Conservation (phyloP, 768 basidiomycete species). For the Pluteus cervinus region DNA sequence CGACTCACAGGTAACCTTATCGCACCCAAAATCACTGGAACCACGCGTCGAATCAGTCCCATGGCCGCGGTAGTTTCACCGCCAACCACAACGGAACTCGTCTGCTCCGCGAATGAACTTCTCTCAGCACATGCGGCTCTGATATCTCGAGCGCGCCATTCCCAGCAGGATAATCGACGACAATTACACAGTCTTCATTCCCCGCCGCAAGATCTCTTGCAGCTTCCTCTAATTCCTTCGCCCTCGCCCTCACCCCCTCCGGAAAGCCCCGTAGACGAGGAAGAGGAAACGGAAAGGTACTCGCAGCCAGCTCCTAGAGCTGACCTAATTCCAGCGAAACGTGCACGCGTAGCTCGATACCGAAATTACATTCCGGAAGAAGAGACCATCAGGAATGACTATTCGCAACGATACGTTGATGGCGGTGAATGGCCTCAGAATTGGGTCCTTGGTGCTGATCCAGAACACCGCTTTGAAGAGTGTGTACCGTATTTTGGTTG, state of each 20-base stretch:
- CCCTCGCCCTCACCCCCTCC: slow-evolving; percentile 48
- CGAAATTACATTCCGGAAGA: slow-evolving; percentile 86
- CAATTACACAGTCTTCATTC: slow-evolving; percentile 49
- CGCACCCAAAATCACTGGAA: too few relatives aligned
- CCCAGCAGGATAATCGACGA: slow-evolving; percentile 52
- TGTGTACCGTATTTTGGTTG: slow-evolving; percentile 34
- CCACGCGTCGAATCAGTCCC: too few relatives aligned
- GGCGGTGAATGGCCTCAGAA: slow-evolving; percentile 93
- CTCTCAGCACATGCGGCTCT: slow-evolving; percentile 58
- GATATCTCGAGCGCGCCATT: slow-evolving; percentile 44
- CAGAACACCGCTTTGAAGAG: slow-evolving; percentile 91
- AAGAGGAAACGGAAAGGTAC: too few relatives aligned
- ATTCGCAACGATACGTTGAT: slow-evolving; percentile 85
- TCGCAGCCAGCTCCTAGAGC: slow-evolving; percentile 28
- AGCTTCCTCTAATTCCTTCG: slow-evolving; percentile 52
- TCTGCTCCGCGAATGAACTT: slow-evolving; percentile 58
- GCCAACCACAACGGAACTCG: slow-evolving; percentile 41
- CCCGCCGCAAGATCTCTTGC: slow-evolving; percentile 49
- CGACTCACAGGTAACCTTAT: too few relatives aligned
- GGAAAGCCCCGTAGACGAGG: slow-evolving; percentile 35
- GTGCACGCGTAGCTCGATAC: slow-evolving; percentile 64
- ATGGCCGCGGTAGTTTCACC: too few relatives aligned
- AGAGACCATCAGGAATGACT: slow-evolving; percentile 95
- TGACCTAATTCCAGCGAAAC: slow-evolving; percentile 61
- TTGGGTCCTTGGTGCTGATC: slow-evolving; percentile 85